Base-by-base conservation (phyloP, 2,329 filamentous ascomycete genomes). In the Pseudogymnoascus sp. region DNA sequence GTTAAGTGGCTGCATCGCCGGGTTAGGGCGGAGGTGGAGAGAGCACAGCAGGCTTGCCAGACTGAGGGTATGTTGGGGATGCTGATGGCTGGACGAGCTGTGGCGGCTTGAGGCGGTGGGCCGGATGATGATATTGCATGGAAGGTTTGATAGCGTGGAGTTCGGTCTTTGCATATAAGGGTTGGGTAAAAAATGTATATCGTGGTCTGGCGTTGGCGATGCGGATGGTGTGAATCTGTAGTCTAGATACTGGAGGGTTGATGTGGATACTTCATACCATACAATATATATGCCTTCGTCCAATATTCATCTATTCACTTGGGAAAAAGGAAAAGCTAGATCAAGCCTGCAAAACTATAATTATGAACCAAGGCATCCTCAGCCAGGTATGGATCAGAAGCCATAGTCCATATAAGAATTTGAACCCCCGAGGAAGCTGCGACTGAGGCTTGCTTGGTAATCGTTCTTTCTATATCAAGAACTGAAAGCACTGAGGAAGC, bases 1-100 rank as follows among this genome's bases (percentile, higher is more conserved):
- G 86, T 97, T 70, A 82, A 84, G 69, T 80, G 80, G 59, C 79
- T 97, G 67, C 86, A 89, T 72, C 78, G 82, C 53, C 81, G 87
- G 40, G 93, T 97, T 19, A 83, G 85, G 66, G 79, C 83, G 42
- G 90, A 95, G 74, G 88, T 93, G 10, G 91, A 96, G 75, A 86
- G 88, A 71, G 90, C 91, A 21, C 90, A 96, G 76, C 82, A 89
- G 72, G 93, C 93, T 1, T 88, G 85, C 69, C 86, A 89, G 76
- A 93, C 91, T 10, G 84, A 84, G 68, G 95, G 93, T 1, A 97
- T 97, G 93, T 77, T 97, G 67, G 90, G 93, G 70, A 88, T 90
- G 78, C 76, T 90, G 67, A 84, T 89, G 70, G 80, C 82, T 61
- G 81, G 78, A 26, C 50, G 29, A 2, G 50, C 50, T 33, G 50